Evolutionary conservation across 2,329 filamentous ascomycete species (phyloP), one percentile per base, ranked within the genome.

Genomic region (Aspergillus tamarii): DNA sequence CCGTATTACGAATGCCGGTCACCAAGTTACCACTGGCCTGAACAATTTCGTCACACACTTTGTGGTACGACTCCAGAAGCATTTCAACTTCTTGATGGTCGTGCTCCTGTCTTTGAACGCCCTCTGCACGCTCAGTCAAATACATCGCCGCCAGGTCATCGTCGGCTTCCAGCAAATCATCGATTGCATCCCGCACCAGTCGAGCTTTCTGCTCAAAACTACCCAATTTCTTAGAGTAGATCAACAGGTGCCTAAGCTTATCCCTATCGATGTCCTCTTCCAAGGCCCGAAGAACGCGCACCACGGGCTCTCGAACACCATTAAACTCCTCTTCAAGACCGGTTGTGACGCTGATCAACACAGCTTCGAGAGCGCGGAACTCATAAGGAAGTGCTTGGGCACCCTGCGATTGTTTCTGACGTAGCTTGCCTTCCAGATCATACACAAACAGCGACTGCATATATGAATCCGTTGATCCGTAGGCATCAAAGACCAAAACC

Each of bases 371-470:
- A 5, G 95, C 95, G 32, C 95, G 91, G 78, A 98, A 97, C 77
- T 99, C 95, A 78, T 99, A 99, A 0, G 95, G 92, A 6, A 99
- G 84, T 2, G 87, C 86, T 41, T 85, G 86, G 6, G 74, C 70
- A 5, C 71, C 69, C 57, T 72, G 74, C 19, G 87, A 85, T 41
- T 82, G 80, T n/a, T 93, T 94, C 74, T 97, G 93, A 67, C 92
- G 90, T 52, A 99, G 83, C 76, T 96, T 97, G 14, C 92, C 92
- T 77, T 98, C 93, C 23, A 99, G 82, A 74, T 98, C 95, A 79
- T 98, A 97, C 88, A 99, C 96, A 81, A 99, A 99, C 16, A 95
- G 88, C 4, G 93, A 97, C 77, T 98, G 95, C 36, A 94, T 93
- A 73, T 97, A 97, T 0, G 93, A 96, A 70, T 96, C 93, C 64